Evolutionary conservation across 78 protist species (phyloP), one percentile per base, ranked within the genome.

Genomic region (Dictyostelium intermedium): DNA sequence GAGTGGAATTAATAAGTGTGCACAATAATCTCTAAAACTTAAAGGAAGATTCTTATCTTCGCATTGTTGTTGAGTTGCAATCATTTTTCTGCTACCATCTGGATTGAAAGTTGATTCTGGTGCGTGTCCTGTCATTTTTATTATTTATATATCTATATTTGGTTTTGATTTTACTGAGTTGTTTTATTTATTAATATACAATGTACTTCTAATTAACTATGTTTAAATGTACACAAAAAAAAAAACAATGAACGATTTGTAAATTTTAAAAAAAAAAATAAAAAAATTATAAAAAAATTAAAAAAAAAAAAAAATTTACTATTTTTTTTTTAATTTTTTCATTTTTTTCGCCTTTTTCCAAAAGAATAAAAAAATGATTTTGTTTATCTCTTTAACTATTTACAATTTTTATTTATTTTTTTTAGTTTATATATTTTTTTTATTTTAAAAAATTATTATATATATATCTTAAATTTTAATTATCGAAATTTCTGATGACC

Each of bases 11-110:
- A 97, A 80, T 25, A 97, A 80, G 78, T 94, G 96, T 13, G 94
- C 96, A 66, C 98, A 97, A 84, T 84, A 32, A 86, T 97, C 98
- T 60, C 98, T 95, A 60, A 56, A 91, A 47, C 50, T 85, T 47
- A 92, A 73, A 41, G 91, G 93, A 7, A 97, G 5, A 30, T 72
- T 74, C 37, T 77, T 87, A 11, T 20, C 96, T 10, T 87, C 82
- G 73, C 95, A 79, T 61, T 91, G 93, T 41, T 85, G 39, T 32
- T 25, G 41, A n/a, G 97, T 89, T 13, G 91, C 82, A 69, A 82
- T 83, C 95, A 91, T 83, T 34, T 27, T 56, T 82, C 86, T 82
- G n/a, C n/a, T 34, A 1, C 86, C 86, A 82, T 82, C 84, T 79
- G 84, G 35, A 1, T 45, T 79, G 27, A 79, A 37, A 14, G 84